A percentile compares a stretch with the other conserved stretches of the same genome.
Conservation (phyloP, 192 early-diverging fungal genomes). For the Coemansia sp. region DNA sequence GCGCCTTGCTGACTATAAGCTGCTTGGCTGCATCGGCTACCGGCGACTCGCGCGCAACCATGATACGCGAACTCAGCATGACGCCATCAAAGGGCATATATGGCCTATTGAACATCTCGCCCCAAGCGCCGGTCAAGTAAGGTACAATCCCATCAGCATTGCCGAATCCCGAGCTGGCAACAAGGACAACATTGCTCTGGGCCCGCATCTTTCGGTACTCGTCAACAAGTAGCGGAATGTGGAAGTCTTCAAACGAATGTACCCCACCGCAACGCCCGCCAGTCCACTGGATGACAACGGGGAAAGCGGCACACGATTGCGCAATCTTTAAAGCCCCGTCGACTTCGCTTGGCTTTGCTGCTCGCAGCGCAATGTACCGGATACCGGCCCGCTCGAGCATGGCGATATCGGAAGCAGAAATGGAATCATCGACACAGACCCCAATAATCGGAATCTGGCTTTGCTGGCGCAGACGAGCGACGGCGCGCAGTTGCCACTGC, state of each 20-base stretch:
- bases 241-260: conserved; percentile 94
- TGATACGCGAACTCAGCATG: conserved; percentile 87
- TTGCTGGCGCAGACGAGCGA: conserved; percentile 72
- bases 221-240: conserved; percentile 80
- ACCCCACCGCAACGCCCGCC: conserved; percentile 93
- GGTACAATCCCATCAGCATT: conserved; percentile 79
- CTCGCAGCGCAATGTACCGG: conserved; percentile 83
- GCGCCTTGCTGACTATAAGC: conserved; percentile 73
- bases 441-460: conserved; percentile 88
- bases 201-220: conserved; percentile 81
- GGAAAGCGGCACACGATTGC: conserved; percentile 70
- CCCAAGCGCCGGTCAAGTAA: conserved; percentile 90
- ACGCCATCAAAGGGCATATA: conserved; percentile 95
- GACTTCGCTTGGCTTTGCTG: conserved; percentile 76
- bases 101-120: conserved; percentile 68
- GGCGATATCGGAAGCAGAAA: conserved; percentile 59
- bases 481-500: conserved; percentile 79
- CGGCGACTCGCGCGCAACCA: conserved; percentile 83
- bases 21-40: conserved; percentile 76
- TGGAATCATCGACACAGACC: conserved; percentile 78
- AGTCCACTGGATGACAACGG: conserved; percentile 92
- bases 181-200: conserved; percentile 81
- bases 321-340: conserved; percentile 80
- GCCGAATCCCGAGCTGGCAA: conserved; percentile 91
- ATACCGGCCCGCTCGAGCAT: conserved; percentile 77